Evolutionary conservation across 768 basidiomycete genomes (phyloP).

Genomic region (Suillus occidentalis): DNA sequence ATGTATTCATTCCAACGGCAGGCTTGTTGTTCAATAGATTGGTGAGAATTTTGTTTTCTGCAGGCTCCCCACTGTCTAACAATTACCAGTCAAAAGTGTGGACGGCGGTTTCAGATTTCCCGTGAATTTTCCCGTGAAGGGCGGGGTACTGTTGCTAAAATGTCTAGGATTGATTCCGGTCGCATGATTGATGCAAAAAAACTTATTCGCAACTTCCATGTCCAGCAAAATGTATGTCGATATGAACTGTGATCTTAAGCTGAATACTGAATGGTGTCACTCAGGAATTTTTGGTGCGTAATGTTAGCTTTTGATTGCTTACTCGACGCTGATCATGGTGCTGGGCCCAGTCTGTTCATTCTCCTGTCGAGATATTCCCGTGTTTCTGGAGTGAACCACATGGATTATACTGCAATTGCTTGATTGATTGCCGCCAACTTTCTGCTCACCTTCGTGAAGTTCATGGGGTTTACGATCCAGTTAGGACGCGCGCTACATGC

Average conservation of each 20-base stretch:
- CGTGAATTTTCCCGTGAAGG: too few species aligned
- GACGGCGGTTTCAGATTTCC: slow-evolving; percentile 26
- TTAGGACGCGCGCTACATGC: too few species aligned
- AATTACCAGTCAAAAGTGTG: slow-evolving; percentile 18
- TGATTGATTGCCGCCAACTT: too few species aligned
- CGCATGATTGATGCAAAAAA: not conserved
- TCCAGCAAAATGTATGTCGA: not conserved
- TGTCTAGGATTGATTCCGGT: not conserved
- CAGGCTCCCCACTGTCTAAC: slow-evolving; percentile 6
- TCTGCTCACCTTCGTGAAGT: too few species aligned
- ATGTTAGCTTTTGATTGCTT: not conserved
- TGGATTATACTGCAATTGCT: too few species aligned
- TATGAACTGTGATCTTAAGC: not conserved
- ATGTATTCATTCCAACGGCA: not conserved
- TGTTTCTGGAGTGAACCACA: too few species aligned
- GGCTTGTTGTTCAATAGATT: not conserved
- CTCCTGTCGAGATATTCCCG: too few species aligned
- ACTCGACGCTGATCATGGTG: not conserved
- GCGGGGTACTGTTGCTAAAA: fast-evolving
- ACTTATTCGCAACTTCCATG: not conserved
- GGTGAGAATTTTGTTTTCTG: slow-evolving; percentile 11
- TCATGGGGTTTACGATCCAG: too few species aligned
- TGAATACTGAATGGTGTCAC: not conserved
- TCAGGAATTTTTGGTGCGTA: not conserved
- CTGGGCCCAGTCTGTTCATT: too few species aligned